Evolutionary conservation across 495 filamentous ascomycete genomes (phyloP).

Genomic region (Hypoxylon cercidicola): DNA sequence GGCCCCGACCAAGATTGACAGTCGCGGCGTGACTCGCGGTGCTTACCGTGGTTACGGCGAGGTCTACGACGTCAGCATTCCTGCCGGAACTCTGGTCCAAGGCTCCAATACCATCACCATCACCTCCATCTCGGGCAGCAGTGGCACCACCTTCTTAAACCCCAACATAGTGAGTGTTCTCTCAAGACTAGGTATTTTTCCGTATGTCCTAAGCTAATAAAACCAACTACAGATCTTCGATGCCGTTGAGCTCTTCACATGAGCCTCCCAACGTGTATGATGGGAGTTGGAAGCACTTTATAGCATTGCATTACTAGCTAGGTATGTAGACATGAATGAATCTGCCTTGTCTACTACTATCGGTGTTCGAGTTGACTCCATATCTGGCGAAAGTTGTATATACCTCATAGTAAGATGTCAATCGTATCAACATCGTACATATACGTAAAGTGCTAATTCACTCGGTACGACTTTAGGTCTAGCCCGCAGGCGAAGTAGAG

Average conservation of each 20-base stretch:
- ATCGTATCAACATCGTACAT: no score
- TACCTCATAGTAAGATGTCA: no score
- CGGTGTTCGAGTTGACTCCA: neutral
- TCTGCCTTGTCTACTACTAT: neutral
- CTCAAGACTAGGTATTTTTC: neutral
- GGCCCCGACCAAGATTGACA: conserved; percentile 71
- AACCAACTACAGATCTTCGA: conserved; percentile 62
- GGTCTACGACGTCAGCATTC: conserved; percentile 67
- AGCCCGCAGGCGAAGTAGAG: no score
- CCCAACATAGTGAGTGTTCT: conserved; percentile 69
- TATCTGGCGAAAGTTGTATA: no score
- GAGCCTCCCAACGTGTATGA: neutral
- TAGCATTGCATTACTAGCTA: neutral
- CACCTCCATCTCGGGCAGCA: conserved; percentile 66
- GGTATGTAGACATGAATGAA: neutral
- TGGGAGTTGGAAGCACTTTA: neutral
- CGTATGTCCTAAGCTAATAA: neutral
- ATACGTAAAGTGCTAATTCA: neutral
- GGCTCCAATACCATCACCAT: conserved; percentile 73
- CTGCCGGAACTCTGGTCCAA: conserved; percentile 63
- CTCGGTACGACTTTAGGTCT: no score
- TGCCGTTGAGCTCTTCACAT: conserved; percentile 62
- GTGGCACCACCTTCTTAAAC: conserved; percentile 62
- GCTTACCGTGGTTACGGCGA: conserved; percentile 71
- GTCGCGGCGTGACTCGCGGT: conserved; percentile 70